phyloP scores from a whole-genome alignment of 176 grass and related monocot genomes.

The barley (Hordeum vulgare) region MorexV3_pseudomolecules_assembly NC_058520.1:590203262-590203761 shows the following conservation, averaged over 20 bases:
- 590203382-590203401: too few species aligned
- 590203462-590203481: not conserved
- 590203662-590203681: too few species aligned
- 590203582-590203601: too few species aligned
- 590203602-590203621: too few species aligned
- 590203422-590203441: not conserved
- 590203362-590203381: too few species aligned
- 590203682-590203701: too few species aligned
- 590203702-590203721: too few species aligned
- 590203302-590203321: not conserved
- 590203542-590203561: not conserved
- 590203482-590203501: conserved; percentile 4
- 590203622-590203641: too few species aligned
- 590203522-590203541: not conserved
- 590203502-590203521: not conserved
- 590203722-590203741: too few species aligned
- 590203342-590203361: not conserved
- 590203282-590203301: not conserved
- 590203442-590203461: too few species aligned
- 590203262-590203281: not conserved
- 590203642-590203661: too few species aligned
- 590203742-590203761: too few species aligned
- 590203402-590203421: not conserved
- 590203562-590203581: not conserved
- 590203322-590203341: not conserved